Conservation (phyloP, 495 filamentous ascomycete species). For the Aspergillus ellipticus region DNA sequence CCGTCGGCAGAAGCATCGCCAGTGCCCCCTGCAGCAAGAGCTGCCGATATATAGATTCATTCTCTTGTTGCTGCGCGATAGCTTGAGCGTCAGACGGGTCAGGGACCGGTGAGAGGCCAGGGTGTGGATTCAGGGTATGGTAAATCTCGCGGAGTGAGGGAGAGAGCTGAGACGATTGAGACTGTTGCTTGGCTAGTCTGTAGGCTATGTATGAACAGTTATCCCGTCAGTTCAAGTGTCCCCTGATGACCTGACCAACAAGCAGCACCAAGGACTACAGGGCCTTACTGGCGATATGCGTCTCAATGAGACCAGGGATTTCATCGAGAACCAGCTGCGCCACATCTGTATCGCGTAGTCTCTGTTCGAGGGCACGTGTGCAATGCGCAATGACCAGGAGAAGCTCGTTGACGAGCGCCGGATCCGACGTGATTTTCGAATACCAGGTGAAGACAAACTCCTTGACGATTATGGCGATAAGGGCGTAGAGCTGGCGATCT, state of each 20-base stretch:
- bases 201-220: conserved; percentile 33
- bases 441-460: conserved; percentile 95
- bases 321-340: conserved; percentile 84
- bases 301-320: conserved; percentile 74
- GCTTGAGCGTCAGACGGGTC: conserved; percentile 46
- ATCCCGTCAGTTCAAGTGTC: conserved; percentile 1
- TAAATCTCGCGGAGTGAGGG: conserved; percentile 61
- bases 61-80: conserved; percentile 59
- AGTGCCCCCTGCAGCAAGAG: conserved; percentile 74
- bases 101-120: conserved; percentile 73
- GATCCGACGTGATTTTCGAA: conserved; percentile 83
- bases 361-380: conserved; percentile 79
- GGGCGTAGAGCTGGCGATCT: conserved; percentile 86
- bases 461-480: conserved; percentile 80
- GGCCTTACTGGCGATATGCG: conserved; percentile 69
- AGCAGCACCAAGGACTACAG: neutral
- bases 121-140: conserved; percentile 77
- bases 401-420: conserved; percentile 79
- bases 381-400: conserved; percentile 86
- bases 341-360: conserved; percentile 76
- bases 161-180: conserved; percentile 35
- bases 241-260: neutral
- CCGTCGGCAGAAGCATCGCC: conserved; percentile 80
- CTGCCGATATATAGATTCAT: conserved; percentile 78
- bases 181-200: conserved; percentile 54